Percentiles rank a stretch among this genome's conserved stretches.
These are phyloP conservation scores for Aspergillus vadensis DNA, from an alignment of 2,329 filamentous ascomycete species.

Conservation along the genomic window DNA sequence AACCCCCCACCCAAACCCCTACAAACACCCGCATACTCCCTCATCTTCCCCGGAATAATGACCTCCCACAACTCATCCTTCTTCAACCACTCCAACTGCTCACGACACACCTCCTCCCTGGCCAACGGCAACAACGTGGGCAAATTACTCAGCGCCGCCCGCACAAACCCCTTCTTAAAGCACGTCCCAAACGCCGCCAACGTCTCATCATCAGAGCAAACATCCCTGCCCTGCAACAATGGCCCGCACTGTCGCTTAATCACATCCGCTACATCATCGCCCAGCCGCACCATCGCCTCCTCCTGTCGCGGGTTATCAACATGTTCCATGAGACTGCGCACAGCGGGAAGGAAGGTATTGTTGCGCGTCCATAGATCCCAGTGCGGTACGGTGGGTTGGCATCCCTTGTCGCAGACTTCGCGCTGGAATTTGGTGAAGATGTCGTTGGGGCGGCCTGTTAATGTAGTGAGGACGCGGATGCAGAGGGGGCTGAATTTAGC, in stretches of 20 bases:
- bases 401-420: slow-evolving; percentile 37
- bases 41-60: slow-evolving; percentile 38
- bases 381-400: slow-evolving; percentile 37
- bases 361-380: slow-evolving; percentile 43
- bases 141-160: slow-evolving; percentile 33
- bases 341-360: slow-evolving; percentile 39
- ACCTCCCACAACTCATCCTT: slow-evolving; percentile 36
- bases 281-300: slow-evolving; percentile 34
- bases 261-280: slow-evolving; percentile 37
- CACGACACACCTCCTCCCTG: slow-evolving; percentile 32
- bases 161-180: slow-evolving; percentile 38
- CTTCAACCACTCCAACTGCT: slow-evolving; percentile 34
- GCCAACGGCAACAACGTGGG: slow-evolving; percentile 35
- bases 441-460: slow-evolving; percentile 33
- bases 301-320: slow-evolving; percentile 35
- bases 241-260: slow-evolving; percentile 36
- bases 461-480: slow-evolving; percentile 80
- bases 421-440: slow-evolving; percentile 37
- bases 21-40: slow-evolving; percentile 37
- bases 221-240: slow-evolving; percentile 32
- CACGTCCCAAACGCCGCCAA: slow-evolving; percentile 38
- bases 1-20: slow-evolving; percentile 20
- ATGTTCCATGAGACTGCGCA: slow-evolving; percentile 35
- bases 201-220: slow-evolving; percentile 35
- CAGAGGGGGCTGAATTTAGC: slow-evolving; percentile 63